Evolutionary conservation across 495 filamentous ascomycete species (phyloP).

Genomic region (Daldinia decipiens): DNA sequence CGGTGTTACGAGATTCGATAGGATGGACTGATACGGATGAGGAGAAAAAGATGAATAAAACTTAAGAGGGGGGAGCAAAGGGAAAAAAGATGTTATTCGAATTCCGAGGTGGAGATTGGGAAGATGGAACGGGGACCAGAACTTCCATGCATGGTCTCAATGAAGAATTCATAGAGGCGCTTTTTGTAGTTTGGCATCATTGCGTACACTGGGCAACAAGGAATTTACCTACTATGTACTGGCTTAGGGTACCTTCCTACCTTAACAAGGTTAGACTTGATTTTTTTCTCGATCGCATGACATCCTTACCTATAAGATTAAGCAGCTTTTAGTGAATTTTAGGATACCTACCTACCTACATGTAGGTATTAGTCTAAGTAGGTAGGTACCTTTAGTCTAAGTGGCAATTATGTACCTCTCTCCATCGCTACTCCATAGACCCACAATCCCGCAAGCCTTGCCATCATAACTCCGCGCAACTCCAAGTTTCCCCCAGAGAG

Average conservation of each 20-base stretch:
- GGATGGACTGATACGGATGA: neutral
- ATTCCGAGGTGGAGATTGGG: slow-evolving; percentile 12
- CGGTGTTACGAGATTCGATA: neutral
- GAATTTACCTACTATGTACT: slow-evolving; percentile 1
- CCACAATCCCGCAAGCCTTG: slow-evolving; percentile 7
- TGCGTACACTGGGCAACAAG: slow-evolving; percentile 30
- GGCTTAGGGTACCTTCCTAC: neutral
- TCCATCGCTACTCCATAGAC: neutral
- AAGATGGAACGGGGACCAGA: slow-evolving; percentile 1
- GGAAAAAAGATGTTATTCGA: slow-evolving; percentile 12
- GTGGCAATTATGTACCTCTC: neutral
- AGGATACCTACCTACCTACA: too few relatives aligned
- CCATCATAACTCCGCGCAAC: slow-evolving; percentile 9
- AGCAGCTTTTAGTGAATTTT: slow-evolving; percentile 3
- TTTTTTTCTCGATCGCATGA: neutral
- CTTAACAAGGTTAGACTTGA: neutral
- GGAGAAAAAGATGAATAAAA: neutral
- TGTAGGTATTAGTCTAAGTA: neutral
- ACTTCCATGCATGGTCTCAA: slow-evolving; percentile 6
- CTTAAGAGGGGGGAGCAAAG: slow-evolving; percentile 3
- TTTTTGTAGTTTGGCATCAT: slow-evolving; percentile 24
- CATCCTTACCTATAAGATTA: neutral
- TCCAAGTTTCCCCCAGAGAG: slow-evolving; percentile 8
- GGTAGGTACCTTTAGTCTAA: neutral
- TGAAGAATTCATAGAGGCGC: slow-evolving; percentile 19